Conservation (phyloP, 2,329 filamentous ascomycete species). For the Trichoderma sp. region DNA sequence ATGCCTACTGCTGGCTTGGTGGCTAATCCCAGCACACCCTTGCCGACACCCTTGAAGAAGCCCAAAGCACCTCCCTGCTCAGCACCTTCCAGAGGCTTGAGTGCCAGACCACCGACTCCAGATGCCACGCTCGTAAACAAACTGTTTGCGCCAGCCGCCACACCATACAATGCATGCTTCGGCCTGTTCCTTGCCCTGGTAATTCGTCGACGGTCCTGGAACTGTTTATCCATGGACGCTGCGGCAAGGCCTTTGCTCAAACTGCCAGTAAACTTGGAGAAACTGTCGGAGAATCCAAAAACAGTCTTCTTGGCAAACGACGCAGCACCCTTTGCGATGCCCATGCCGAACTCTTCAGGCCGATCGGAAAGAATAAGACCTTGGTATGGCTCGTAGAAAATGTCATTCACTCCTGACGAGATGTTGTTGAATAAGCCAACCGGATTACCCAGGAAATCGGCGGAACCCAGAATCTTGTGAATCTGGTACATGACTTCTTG, state of each 20-base stretch:
- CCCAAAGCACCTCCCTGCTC: constrained; percentile 93
- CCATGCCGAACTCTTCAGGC: constrained; percentile 91
- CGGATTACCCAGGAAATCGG: constrained; percentile 96
- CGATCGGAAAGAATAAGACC: constrained; percentile 94
- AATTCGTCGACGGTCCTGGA: constrained; percentile 94
- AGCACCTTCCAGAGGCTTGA: constrained; percentile 92
- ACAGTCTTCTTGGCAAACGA: constrained; percentile 99
- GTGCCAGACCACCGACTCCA: constrained; percentile 88
- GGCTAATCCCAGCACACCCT: constrained; percentile 89
- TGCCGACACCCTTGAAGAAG: constrained; percentile 97
- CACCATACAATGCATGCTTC: constrained; percentile 95
- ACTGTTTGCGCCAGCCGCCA: constrained; percentile 92
- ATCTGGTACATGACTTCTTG: constrained; percentile 96
- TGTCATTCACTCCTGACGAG: constrained; percentile 93
- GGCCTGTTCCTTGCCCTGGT: constrained; percentile 89
- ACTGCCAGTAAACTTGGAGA: constrained; percentile 96
- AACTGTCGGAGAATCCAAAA: constrained; percentile 94
- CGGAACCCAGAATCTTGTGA: constrained; percentile 95
- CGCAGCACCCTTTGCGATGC: constrained; percentile 94
- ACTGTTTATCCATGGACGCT: constrained; percentile 96
- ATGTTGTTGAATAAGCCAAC: constrained; percentile 98
- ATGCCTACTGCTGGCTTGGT: constrained; percentile 97
- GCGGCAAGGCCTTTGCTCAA: constrained; percentile 95
- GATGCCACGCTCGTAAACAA: constrained; percentile 91
- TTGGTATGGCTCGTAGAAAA: constrained; percentile 99